Percentiles rank a stretch among this genome's conserved stretches.
Conservation (phyloP, 805 yeast genomes). For the Debaryomyces hansenii region DNA sequence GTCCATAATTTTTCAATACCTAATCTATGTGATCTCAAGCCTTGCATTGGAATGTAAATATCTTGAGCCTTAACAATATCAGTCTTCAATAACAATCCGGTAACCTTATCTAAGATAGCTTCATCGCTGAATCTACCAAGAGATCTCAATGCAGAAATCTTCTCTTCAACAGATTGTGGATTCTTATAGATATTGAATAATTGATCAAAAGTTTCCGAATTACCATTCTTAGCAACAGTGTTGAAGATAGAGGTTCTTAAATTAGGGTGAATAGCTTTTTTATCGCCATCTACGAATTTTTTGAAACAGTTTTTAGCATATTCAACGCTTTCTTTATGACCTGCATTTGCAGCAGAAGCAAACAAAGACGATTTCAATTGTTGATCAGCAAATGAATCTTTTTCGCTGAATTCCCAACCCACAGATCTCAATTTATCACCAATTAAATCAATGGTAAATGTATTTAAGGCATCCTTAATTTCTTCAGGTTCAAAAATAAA, state of each 20-base stretch:
- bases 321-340: conserved; percentile 46
- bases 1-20: conserved; percentile 73
- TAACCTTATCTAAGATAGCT: conserved; percentile 54
- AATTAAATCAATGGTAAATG: conserved; percentile 56
- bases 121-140: conserved; percentile 63
- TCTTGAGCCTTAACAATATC: conserved; percentile 69
- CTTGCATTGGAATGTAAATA: conserved; percentile 73
- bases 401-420: conserved; percentile 63
- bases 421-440: conserved; percentile 50
- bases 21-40: conserved; percentile 58
- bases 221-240: conserved; percentile 67
- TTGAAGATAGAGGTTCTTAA: conserved; percentile 64
- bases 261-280: conserved; percentile 71
- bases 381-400: conserved; percentile 60
- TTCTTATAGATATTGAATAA: conserved; percentile 59
- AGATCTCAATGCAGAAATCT: conserved; percentile 64
- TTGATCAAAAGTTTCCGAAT: conserved; percentile 59
- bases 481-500: conserved; percentile 55
- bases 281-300: conserved; percentile 60
- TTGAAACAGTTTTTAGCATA: conserved; percentile 52
- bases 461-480: conserved; percentile 47
- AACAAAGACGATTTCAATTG: conserved; percentile 68
- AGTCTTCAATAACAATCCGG: conserved; percentile 52
- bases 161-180: conserved; percentile 65
- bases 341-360: conserved; percentile 56